Percentiles rank a stretch among this genome's conserved stretches.
phyloP scores from a whole-genome alignment of 2,329 filamentous ascomycete species.

The Alternaria metachromatica region DNA sequence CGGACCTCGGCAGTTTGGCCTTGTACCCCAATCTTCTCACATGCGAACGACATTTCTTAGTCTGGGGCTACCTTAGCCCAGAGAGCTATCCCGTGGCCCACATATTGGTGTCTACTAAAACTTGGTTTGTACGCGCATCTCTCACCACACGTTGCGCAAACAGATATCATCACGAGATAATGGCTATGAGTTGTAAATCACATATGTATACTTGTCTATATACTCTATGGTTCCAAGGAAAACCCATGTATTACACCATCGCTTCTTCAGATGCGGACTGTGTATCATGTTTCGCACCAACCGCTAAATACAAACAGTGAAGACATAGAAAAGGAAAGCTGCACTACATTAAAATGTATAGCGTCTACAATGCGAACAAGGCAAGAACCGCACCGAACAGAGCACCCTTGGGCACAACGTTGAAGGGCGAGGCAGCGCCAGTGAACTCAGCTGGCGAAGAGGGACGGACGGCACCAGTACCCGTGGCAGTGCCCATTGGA shows the following conservation, averaged over 20 bases:
- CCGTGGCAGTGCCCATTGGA: constrained; percentile 26
- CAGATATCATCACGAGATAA: background rate
- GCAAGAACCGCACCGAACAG: constrained; percentile 40
- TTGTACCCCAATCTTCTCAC: constrained; percentile 1
- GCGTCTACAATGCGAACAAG: constrained; percentile 43
- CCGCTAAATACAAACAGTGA: background rate
- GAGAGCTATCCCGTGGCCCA: background rate
- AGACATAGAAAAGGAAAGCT: background rate
- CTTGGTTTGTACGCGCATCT: background rate
- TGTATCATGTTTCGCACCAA: background rate
- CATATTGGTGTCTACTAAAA: background rate
- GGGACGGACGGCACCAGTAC: constrained; percentile 28
- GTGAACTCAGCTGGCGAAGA: constrained; percentile 41
- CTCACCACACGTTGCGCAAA: background rate
- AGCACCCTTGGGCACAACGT: constrained; percentile 27
- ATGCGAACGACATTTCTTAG: background rate
- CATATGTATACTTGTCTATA: background rate
- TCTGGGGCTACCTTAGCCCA: background rate
- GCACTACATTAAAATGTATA: background rate
- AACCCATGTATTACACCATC: background rate
- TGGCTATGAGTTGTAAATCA: background rate
- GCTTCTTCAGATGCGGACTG: background rate
- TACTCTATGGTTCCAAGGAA: background rate
- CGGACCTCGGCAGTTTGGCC: constrained; percentile 11
- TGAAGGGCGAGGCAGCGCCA: constrained; percentile 41